Conservation (phyloP, 2,329 filamentous ascomycete genomes). For the Torrubiellomyces zombiae region DNA sequence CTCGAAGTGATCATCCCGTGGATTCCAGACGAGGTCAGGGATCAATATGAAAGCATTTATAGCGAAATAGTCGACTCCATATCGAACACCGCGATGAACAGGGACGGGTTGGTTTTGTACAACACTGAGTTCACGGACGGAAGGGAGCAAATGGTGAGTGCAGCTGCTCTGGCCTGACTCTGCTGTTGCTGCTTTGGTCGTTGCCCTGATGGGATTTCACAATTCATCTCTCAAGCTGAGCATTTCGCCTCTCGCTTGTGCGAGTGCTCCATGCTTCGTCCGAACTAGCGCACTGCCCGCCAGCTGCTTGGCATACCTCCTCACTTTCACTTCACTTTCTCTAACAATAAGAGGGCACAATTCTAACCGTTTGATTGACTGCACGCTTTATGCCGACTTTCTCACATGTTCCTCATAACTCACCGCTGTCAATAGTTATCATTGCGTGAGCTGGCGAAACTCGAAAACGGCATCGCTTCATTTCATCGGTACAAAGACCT, state of each 20-base stretch:
- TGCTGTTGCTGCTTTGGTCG: no score
- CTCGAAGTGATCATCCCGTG: conserved; percentile 17
- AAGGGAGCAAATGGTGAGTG: conserved; percentile 25
- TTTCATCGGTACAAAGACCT: conserved; percentile 9
- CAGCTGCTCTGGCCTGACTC: no score
- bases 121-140: conserved; percentile 30
- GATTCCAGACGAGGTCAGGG: conserved; percentile 10
- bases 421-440: conserved; percentile 13
- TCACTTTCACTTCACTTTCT: background rate
- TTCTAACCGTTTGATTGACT: no score
- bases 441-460: conserved; percentile 12
- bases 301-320: background rate
- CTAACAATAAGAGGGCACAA: background rate
- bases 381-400: no score
- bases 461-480: conserved; percentile 16
- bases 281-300: no score
- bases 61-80: conserved; percentile 23
- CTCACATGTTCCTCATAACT: no score
- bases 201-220: no score
- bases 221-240: no score
- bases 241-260: no score
- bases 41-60: conserved; percentile 13
- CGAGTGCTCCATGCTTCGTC: no score
- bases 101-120: conserved; percentile 13
- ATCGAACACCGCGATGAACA: conserved; percentile 11